Base-by-base conservation (phyloP, 495 filamentous ascomycete genomes). In the Lophiotrema nucula region DNA sequence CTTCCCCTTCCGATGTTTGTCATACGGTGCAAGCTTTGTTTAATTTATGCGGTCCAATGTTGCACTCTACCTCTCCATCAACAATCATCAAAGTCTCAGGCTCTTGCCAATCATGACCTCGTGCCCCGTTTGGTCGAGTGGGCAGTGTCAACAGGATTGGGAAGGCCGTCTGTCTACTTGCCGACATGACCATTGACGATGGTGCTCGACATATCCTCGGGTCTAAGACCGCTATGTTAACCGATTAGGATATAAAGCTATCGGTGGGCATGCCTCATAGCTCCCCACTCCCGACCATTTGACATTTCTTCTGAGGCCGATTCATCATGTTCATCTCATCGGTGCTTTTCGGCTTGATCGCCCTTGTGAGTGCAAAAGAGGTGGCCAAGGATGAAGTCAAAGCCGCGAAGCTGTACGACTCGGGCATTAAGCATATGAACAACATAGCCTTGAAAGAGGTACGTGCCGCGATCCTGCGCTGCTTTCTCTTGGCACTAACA, bases 381-480 rank as follows among this genome's bases (percentile, higher is more conserved):
- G 22, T 64, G 4, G 38, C 61, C 28, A 55, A 59, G 39, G 56
- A 64, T 24, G 16, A 35, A n/a, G 18, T 59, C 43, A 58, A 60
- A 37, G 61, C 48, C 15, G 47, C 61, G 2, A 53, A 51, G 41
- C 43, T 64, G 16, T 64, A 64, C 26, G 61, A 64, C 42, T 64
- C 61, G 3, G 61, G 61, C 19, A 56, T 64, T 38, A 49, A 38
- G 21, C 61, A 64, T 48, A 38, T 38, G 39, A 64, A 64, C 49
- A 58, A 54, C 24, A 56, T 64, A 12, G 61, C 55, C 35, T 35
- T 60, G 39, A 64, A 64, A 41, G 27, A 47, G 56, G 61, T 64
- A 35, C 0, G 47, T 43, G 33, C 28, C 16, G 3, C 27, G 33
- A 3, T 44, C 2, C 31, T 27, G 3, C 35, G 28, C 18, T 48